phyloP scores from a whole-genome alignment of 495 filamentous ascomycete species.

The Aspergillus sclerotiicarbonarius region DNA sequence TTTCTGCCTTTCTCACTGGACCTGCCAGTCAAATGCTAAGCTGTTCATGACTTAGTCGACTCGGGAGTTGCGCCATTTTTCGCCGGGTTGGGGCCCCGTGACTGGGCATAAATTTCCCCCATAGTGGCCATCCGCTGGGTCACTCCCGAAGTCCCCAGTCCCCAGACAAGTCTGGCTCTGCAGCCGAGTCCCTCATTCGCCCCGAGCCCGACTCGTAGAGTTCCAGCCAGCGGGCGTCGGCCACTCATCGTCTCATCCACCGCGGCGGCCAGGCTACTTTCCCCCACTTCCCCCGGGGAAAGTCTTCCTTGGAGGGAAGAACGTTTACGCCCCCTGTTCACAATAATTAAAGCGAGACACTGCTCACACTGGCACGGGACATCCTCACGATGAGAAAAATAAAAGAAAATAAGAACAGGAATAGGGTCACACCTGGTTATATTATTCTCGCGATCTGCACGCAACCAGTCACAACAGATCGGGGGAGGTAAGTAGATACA shows the following conservation, averaged over 20 bases:
- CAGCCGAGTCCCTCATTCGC: constrained; percentile 2
- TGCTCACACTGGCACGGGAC: no score
- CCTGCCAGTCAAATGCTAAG: no score
- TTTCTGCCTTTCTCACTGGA: neutral
- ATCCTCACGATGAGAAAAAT: neutral
- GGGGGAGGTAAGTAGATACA: neutral
- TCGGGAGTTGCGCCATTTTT: constrained; percentile 1
- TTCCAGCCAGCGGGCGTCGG: neutral
- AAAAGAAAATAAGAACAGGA: neutral
- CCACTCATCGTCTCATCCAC: neutral
- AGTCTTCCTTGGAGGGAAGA: neutral
- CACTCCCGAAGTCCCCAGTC: neutral
- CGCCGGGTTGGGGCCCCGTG: neutral
- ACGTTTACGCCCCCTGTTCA: neutral
- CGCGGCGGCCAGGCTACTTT: no score
- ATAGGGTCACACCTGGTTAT: neutral
- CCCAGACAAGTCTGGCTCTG: neutral
- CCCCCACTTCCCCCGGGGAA: neutral
- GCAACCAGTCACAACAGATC: neutral
- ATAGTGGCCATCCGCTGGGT: neutral
- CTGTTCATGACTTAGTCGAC: neutral
- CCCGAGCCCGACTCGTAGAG: neutral
- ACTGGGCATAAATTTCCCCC: neutral
- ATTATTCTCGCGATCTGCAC: neutral
- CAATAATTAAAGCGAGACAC: neutral